Evolutionary conservation across 345 rosid species (phyloP).

Genomic region (Carallia brachiata): DNA sequence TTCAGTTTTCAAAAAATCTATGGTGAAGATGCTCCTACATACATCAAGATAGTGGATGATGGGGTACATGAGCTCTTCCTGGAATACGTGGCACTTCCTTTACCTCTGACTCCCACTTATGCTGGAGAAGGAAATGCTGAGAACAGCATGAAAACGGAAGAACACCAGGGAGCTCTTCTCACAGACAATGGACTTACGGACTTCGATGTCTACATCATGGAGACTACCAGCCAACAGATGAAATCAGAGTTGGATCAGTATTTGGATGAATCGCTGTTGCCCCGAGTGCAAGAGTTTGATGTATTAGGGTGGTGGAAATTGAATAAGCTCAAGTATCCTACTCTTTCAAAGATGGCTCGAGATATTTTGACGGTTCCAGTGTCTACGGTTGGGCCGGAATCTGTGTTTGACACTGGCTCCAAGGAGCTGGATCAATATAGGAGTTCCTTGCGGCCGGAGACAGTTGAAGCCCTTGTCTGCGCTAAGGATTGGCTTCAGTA

Average conservation of each 20-base stretch:
- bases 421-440: constrained; percentile 71
- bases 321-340: background rate
- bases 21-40: constrained; percentile 60
- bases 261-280: background rate
- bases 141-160: constrained; percentile 31
- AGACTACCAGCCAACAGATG: background rate
- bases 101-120: constrained; percentile 57
- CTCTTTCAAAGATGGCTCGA: constrained; percentile 13
- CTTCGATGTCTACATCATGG: constrained; percentile 77
- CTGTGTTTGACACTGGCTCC: constrained; percentile 51
- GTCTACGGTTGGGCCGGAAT: constrained; percentile 44
- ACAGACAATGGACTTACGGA: constrained; percentile 69
- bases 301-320: constrained; percentile 15
- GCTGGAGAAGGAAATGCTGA: constrained; percentile 47
- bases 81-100: constrained; percentile 68
- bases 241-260: constrained; percentile 12
- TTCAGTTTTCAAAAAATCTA: constrained; percentile 77
- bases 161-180: constrained; percentile 39
- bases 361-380: constrained; percentile 15
- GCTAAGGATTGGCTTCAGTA: constrained; percentile 82
- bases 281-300: background rate
- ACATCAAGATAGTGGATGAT: constrained; percentile 64
- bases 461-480: constrained; percentile 82
- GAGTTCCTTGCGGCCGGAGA: constrained; percentile 76
- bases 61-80: constrained; percentile 78